Evolutionary conservation across 768 basidiomycete species (phyloP), one percentile per base, ranked within the genome.

Genomic region (Auricularia heimuer): DNA sequence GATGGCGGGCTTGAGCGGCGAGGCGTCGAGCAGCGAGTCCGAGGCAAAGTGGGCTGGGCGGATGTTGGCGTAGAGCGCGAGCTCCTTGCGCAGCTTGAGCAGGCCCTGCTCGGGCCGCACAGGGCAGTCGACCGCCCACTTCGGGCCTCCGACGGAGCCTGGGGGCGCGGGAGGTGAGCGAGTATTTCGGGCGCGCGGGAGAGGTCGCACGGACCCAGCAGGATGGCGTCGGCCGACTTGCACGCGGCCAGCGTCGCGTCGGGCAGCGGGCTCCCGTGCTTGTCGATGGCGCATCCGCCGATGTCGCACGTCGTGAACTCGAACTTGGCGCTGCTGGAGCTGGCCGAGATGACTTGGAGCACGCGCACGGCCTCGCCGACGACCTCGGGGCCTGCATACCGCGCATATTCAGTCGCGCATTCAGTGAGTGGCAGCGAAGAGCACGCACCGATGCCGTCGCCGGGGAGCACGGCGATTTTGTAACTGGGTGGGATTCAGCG

Each of bases 81-180:
- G 87, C 35, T 84, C 85, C 77, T 99, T 98, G 69, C 97, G 88
- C 63, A 99, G 83, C 6, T 79, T 74, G 35, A 99, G 86, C 11
- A 99, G 83, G 64, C 97, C 97, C 67, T 85, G 85, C 75, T 99
- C 97, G 18, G 97, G 97, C 64, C 97, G 87, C 63, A 98, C 85
- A 74, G 89, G 66, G 85, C 82, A 42, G 65, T 87, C 84, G 2
- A 95, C 89, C 61, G 94, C 95, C 97, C 97, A 99, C 77, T 98
- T 98, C 14, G 97, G 97, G n/a, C 97, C 97, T 65, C 97, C 97
- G 69, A 98, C 91, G 21, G 96, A 89, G 69, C 96, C 96, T 98
- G 65, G 1, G 33, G 14, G 16, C 34, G 18, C n/a, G 24, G 24
- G 51, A 39, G 35, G 16, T 39, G 4, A 61, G 35, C 35, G 35